Evolutionary conservation across 129 eudicot species (phyloP).

Genomic region (Logfia minima): DNA sequence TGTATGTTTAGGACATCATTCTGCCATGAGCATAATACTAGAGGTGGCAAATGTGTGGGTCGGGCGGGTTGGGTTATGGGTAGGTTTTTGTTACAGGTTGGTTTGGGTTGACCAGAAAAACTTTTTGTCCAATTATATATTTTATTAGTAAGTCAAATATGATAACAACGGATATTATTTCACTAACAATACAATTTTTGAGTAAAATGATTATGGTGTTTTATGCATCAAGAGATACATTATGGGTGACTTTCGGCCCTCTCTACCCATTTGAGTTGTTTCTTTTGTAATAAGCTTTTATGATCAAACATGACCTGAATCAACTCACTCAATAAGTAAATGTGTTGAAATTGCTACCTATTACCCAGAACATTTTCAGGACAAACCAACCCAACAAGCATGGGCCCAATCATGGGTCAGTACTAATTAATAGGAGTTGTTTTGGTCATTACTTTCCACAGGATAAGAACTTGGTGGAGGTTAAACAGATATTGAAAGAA

Average conservation of each 20-base stretch:
- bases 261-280: neutral
- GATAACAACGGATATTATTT: neutral
- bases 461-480: conserved; percentile 76
- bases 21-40: neutral
- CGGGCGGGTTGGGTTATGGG: neutral
- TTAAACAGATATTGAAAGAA: conserved; percentile 75
- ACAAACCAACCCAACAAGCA: neutral
- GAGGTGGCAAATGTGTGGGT: too few relatives aligned
- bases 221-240: neutral
- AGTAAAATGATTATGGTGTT: neutral
- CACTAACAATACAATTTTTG: neutral
- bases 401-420: neutral
- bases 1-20: conserved; percentile 38
- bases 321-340: neutral
- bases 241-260: neutral
- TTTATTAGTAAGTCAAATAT: neutral
- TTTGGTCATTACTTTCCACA: conserved; percentile 29
- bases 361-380: neutral
- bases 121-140: neutral
- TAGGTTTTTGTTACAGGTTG: neutral
- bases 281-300: neutral
- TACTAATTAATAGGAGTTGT: neutral
- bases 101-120: neutral
- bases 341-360: neutral
- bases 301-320: neutral